A percentile compares a stretch with the other conserved stretches of the same genome.
phyloP scores from a whole-genome alignment of 2,329 filamentous ascomycete species.

The Pseudogymnoascus sp. region DNA sequence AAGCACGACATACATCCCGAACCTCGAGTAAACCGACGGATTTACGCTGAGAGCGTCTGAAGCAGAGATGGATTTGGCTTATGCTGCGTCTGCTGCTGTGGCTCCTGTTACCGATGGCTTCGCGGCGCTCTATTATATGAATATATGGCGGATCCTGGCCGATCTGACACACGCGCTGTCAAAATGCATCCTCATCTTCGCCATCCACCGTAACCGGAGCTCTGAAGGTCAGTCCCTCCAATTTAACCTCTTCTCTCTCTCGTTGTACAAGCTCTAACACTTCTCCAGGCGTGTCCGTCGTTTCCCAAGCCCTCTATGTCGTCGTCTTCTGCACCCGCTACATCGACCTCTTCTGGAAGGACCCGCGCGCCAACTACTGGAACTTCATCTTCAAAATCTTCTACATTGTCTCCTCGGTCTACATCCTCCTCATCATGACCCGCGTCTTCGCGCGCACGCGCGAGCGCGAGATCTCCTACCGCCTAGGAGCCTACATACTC shows the following conservation, averaged over 20 bases:
- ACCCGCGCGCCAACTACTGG: constrained; percentile 42
- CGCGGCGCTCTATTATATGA: background rate
- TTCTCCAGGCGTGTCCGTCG: constrained; percentile 68
- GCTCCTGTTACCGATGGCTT: background rate
- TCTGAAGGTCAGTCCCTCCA: constrained; percentile 58
- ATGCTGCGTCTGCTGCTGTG: background rate
- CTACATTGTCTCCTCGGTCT: constrained; percentile 76
- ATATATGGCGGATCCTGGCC: constrained; percentile 64
- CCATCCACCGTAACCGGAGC: constrained; percentile 81
- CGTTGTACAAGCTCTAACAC: background rate
- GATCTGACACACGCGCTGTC: constrained; percentile 80
- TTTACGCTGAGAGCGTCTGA: background rate
- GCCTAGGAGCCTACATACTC: constrained; percentile 66
- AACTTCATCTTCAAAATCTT: constrained; percentile 83
- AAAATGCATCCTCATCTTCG: constrained; percentile 83
- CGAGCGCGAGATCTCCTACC: constrained; percentile 90
- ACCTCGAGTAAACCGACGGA: background rate
- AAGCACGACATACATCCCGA: background rate
- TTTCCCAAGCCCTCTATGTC: constrained; percentile 83
- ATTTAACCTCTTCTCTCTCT: background rate
- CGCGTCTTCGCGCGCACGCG: constrained; percentile 78
- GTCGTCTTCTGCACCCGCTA: constrained; percentile 82
- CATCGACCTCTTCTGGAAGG: constrained; percentile 62
- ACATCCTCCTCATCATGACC: constrained; percentile 83
- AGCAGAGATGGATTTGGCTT: background rate